Evolutionary conservation across 768 basidiomycete genomes (phyloP).

Genomic region (Mycena belliarum): DNA sequence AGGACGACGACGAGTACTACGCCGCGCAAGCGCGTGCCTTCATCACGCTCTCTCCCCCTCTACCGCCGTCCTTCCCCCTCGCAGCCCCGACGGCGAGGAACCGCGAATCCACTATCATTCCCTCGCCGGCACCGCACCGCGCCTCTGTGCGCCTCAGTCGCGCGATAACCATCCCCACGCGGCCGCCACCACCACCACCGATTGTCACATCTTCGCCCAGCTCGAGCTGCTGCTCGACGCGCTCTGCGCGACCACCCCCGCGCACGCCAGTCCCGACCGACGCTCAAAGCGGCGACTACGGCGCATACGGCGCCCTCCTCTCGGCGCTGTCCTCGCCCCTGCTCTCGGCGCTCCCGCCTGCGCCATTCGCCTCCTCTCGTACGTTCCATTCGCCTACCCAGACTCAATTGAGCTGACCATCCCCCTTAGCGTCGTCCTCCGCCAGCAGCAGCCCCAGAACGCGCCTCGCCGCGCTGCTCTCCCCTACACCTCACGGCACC

Average conservation of each 20-base stretch:
- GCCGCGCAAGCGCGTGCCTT: neutral
- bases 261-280: conserved; percentile 16
- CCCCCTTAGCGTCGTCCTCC: neutral
- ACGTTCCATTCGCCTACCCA: no score
- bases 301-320: neutral
- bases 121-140: neutral
- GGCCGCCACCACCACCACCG: conserved; percentile 3
- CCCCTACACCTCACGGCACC: no score
- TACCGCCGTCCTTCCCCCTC: neutral
- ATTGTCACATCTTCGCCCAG: neutral
- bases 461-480: conserved; percentile 12
- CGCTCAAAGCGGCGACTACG: neutral
- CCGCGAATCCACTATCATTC: conserved; percentile 9
- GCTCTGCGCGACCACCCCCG: neutral
- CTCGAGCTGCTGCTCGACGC: no score
- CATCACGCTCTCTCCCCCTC: neutral
- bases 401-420: no score
- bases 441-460: conserved; percentile 5
- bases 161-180: neutral
- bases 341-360: no score
- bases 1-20: neutral
- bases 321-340: neutral
- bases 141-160: neutral
- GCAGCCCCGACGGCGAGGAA: neutral
- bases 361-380: no score